Conservation (phyloP, 495 filamentous ascomycete genomes). For the Xylaria castorea region DNA sequence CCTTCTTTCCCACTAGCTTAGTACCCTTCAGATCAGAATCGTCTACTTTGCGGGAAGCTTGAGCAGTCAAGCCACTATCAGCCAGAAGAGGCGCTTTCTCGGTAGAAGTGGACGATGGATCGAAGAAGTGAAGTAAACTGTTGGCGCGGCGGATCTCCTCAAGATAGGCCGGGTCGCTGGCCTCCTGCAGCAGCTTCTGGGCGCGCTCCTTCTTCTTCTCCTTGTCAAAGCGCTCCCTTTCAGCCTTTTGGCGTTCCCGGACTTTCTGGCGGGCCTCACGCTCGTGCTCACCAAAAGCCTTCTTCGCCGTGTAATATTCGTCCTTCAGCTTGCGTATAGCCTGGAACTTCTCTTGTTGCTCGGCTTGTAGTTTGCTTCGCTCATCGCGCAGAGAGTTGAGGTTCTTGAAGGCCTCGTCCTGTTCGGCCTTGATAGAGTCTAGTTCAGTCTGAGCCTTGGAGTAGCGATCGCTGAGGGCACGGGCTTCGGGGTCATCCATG, state of each 20-base stretch:
- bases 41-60: slow-evolving; percentile 82
- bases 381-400: slow-evolving; percentile 88
- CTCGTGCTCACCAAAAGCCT: slow-evolving; percentile 81
- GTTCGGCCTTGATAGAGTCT: slow-evolving; percentile 85
- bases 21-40: slow-evolving; percentile 78
- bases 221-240: slow-evolving; percentile 79
- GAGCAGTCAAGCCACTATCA: slow-evolving; percentile 66
- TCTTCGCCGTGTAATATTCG: slow-evolving; percentile 76
- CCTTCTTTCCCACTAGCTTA: slow-evolving; percentile 78
- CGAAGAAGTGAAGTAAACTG: slow-evolving; percentile 86
- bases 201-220: slow-evolving; percentile 86
- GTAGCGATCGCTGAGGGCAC: slow-evolving; percentile 84
- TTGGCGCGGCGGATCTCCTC: slow-evolving; percentile 90
- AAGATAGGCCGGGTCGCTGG: slow-evolving; percentile 83
- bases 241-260: slow-evolving; percentile 61
- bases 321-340: slow-evolving; percentile 86
- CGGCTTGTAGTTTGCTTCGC: slow-evolving; percentile 76
- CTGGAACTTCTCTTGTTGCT: slow-evolving; percentile 83
- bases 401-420: slow-evolving; percentile 86
- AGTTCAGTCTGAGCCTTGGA: slow-evolving; percentile 82
- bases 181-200: slow-evolving; percentile 85
- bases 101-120: slow-evolving; percentile 68
- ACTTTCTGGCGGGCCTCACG: slow-evolving; percentile 73
- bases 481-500: slow-evolving; percentile 90
- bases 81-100: slow-evolving; percentile 71